Percentiles rank a stretch among this genome's conserved stretches.
Conservation (phyloP, 225 moss, liverwort and hornwort species). For the Bryum argenteum region DNA sequence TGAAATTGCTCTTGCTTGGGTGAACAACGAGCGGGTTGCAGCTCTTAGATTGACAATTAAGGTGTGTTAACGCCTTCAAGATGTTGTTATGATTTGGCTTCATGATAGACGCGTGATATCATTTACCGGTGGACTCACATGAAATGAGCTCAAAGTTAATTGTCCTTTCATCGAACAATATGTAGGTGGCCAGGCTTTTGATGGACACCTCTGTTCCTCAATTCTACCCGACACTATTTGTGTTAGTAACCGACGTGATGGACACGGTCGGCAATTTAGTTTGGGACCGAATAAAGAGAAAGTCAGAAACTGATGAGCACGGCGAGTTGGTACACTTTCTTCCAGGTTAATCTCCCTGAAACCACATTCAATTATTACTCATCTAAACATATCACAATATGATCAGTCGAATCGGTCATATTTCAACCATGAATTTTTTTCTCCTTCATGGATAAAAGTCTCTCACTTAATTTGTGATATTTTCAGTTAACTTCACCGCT, state of each 20-base stretch:
- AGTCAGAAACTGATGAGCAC: conserved; percentile 79
- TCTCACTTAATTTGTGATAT: conserved; percentile 21
- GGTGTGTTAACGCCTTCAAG: conserved; percentile 37
- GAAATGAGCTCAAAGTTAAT: conserved; percentile 15
- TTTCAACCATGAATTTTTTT: too few relatives aligned
- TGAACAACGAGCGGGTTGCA: conserved; percentile 91
- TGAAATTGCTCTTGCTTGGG: conserved; percentile 95
- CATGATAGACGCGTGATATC: conserved; percentile 15
- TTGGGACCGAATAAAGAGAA: conserved; percentile 98
- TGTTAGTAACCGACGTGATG: conserved; percentile 99
- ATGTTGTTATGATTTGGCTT: background rate
- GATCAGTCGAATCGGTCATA: background rate
- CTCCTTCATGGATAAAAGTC: background rate
- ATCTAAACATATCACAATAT: background rate
- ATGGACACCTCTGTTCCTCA: conserved; percentile 99
- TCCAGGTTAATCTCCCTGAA: conserved; percentile 63
- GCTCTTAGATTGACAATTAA: conserved; percentile 94
- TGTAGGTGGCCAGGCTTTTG: conserved; percentile 98
- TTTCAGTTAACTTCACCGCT: conserved; percentile 83
- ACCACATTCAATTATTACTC: background rate
- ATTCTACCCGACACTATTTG: conserved; percentile 97
- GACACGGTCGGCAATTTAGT: conserved; percentile 98
- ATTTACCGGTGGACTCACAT: conserved; percentile 15
- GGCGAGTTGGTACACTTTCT: conserved; percentile 63
- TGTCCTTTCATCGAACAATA: conserved; percentile 35